These are phyloP conservation scores for Aureobasidium namibiae DNA, from an alignment of 2,329 filamentous ascomycete species.

Conservation along the genomic window DNA sequence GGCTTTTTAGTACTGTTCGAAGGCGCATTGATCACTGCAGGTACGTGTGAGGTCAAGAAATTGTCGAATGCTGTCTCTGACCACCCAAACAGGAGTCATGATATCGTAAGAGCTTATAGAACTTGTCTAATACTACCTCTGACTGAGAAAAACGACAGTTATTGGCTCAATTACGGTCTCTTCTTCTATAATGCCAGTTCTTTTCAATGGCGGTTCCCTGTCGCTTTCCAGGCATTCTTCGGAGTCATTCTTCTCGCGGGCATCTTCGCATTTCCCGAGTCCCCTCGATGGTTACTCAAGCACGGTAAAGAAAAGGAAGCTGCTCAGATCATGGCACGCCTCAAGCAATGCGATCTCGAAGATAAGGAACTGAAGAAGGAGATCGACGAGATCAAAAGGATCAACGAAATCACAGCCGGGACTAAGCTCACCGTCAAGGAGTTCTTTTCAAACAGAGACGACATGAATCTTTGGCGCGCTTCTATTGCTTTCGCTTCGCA, in stretches of 20 bases:
- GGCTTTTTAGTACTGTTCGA: slow-evolving; percentile 29
- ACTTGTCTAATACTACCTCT: too few relatives aligned
- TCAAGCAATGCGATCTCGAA: slow-evolving; percentile 41
- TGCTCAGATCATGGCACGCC: slow-evolving; percentile 42
- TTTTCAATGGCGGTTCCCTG: slow-evolving; percentile 44
- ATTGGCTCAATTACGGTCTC: slow-evolving; percentile 37
- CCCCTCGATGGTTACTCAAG: slow-evolving; percentile 37
- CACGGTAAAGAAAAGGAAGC: slow-evolving; percentile 39
- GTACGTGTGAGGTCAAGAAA: too few relatives aligned
- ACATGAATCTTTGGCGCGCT: slow-evolving; percentile 1
- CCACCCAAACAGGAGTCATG: too few relatives aligned
- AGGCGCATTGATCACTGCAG: slow-evolving; percentile 25
- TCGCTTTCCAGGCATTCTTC: slow-evolving; percentile 46
- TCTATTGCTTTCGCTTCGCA: background rate
- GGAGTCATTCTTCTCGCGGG: slow-evolving; percentile 39
- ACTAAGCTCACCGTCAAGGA: slow-evolving; percentile 16
- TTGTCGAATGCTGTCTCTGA: too few relatives aligned
- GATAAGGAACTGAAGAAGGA: slow-evolving; percentile 48
- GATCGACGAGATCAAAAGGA: slow-evolving; percentile 44
- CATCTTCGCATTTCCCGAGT: slow-evolving; percentile 39
- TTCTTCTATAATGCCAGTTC: slow-evolving; percentile 45
- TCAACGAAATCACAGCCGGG: slow-evolving; percentile 36
- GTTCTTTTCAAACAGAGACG: slow-evolving; percentile 18
- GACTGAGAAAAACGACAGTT: too few relatives aligned
- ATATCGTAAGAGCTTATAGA: too few relatives aligned